These are phyloP conservation scores for Stereum hirsutum DNA, from an alignment of 1,284 basidiomycete genomes.

Conservation along the genomic window DNA sequence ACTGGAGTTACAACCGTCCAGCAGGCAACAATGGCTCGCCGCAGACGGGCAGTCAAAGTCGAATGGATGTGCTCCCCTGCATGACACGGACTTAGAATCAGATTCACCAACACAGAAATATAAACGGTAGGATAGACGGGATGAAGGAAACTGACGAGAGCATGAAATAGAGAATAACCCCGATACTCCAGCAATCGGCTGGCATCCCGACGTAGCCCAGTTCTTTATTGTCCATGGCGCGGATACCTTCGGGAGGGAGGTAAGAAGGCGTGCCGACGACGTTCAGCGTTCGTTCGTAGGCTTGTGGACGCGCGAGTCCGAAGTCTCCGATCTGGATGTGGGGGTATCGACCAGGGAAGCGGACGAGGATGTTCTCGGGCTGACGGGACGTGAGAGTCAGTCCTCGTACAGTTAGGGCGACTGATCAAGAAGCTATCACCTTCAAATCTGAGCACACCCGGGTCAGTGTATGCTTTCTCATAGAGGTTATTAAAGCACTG, in stretches of 20 bases:
- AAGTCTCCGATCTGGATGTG: slow-evolving; percentile 81
- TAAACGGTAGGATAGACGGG: slow-evolving; percentile 6
- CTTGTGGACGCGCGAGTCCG: slow-evolving; percentile 73
- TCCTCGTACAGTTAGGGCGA: slow-evolving; percentile 1
- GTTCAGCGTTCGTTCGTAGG: slow-evolving; percentile 70
- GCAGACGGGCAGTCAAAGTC: no score
- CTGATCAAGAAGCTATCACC: slow-evolving; percentile 25
- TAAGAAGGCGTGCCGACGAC: slow-evolving; percentile 80
- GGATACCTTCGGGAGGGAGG: slow-evolving; percentile 76
- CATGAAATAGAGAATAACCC: slow-evolving; percentile 75
- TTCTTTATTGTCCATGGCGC: slow-evolving; percentile 63
- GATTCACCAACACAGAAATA: slow-evolving; percentile 1
- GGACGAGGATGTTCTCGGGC: slow-evolving; percentile 82
- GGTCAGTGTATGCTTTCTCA: no score
- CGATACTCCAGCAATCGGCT: slow-evolving; percentile 79
- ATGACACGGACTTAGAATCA: no score
- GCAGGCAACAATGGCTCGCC: no score
- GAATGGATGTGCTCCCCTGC: slow-evolving; percentile 36
- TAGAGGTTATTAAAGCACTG: slow-evolving; percentile 12
- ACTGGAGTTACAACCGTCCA: no score
- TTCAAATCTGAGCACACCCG: slow-evolving; percentile 50
- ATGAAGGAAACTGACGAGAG: slow-evolving; percentile 42
- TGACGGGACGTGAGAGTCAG: slow-evolving; percentile 18
- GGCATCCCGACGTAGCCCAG: slow-evolving; percentile 71
- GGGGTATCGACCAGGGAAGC: slow-evolving; percentile 69